A percentile compares a stretch with the other conserved stretches of the same genome.
Evolutionary conservation across 805 yeast genomes (phyloP).

Genomic region (Candida jianshihensis): DNA sequence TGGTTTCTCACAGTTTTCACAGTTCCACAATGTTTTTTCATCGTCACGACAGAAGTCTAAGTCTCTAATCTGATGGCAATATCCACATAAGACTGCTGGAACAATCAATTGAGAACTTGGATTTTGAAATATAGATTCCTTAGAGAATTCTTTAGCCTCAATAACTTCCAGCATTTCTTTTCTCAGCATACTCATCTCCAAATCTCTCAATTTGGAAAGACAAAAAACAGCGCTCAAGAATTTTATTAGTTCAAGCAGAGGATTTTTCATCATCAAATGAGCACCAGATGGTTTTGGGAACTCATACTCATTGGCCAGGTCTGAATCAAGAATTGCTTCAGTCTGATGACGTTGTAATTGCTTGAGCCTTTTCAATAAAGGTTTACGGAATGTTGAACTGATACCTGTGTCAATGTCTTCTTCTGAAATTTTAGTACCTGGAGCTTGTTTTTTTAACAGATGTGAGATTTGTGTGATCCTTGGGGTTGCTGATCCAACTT

Average conservation of each 20-base stretch:
- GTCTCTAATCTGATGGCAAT: slow-evolving; percentile 69
- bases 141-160: slow-evolving; percentile 80
- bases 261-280: slow-evolving; percentile 49
- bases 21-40: slow-evolving; percentile 42
- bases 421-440: slow-evolving; percentile 21
- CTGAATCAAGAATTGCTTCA: slow-evolving; percentile 64
- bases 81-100: slow-evolving; percentile 66
- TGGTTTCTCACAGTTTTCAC: slow-evolving; percentile 57
- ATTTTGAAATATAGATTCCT: slow-evolving; percentile 61
- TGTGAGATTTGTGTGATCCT: slow-evolving; percentile 65
- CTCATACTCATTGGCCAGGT: slow-evolving; percentile 54
- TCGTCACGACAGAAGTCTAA: slow-evolving; percentile 77
- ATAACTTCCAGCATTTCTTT: slow-evolving; percentile 66
- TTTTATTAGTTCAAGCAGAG: slow-evolving; percentile 76
- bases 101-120: slow-evolving; percentile 68
- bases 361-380: slow-evolving; percentile 59
- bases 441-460: slow-evolving; percentile 37
- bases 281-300: slow-evolving; percentile 80
- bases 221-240: slow-evolving; percentile 64
- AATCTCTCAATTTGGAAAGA: slow-evolving; percentile 52
- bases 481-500: slow-evolving; percentile 39
- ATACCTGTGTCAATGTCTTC: slow-evolving; percentile 39
- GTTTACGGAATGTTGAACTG: slow-evolving; percentile 50
- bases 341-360: slow-evolving; percentile 63
- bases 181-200: slow-evolving; percentile 71